phyloP scores from a whole-genome alignment of 257 asterid genomes.

The Coffea canephora region DNA sequence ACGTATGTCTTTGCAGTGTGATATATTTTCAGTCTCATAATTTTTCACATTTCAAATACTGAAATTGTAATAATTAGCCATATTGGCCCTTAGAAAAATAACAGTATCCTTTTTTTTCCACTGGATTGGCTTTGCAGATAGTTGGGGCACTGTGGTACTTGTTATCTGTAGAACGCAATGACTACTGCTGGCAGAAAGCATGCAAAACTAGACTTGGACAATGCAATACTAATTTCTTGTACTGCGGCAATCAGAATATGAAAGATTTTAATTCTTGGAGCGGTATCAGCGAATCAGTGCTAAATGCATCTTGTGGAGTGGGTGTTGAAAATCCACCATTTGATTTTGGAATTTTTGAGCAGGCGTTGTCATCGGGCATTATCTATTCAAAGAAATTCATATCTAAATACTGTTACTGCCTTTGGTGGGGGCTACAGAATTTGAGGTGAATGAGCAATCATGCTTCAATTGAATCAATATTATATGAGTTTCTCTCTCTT shows the following conservation, averaged over 20 bases:
- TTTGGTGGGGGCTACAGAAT: conserved; percentile 99
- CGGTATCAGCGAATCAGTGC: conserved; percentile 46
- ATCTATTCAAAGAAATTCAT: conserved; percentile 66
- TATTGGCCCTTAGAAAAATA: not conserved
- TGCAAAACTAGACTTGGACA: conserved; percentile 38
- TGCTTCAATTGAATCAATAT: not conserved
- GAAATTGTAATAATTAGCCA: not conserved
- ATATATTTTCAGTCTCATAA: not conserved
- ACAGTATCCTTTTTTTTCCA: conserved; percentile 2
- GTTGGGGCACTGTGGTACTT: conserved; percentile 99
- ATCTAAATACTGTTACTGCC: conserved; percentile 87
- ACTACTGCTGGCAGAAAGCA: conserved; percentile 94
- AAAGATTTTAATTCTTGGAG: conserved; percentile 52
- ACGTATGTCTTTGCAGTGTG: conserved; percentile 55
- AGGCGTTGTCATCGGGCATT: conserved; percentile 79
- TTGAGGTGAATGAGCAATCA: conserved; percentile 56
- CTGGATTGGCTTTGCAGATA: conserved; percentile 52
- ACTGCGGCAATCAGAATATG: conserved; percentile 81
- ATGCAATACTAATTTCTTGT: conserved; percentile 64
- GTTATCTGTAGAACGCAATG: conserved; percentile 89
- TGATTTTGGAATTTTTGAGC: conserved; percentile 90
- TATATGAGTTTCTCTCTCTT: no score
- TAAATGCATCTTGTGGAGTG: conserved; percentile 63
- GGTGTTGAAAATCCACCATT: conserved; percentile 55
- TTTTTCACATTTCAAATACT: not conserved